Evolutionary conservation across 2,329 filamentous ascomycete species (phyloP).

Genomic region (Verticillium zaregamsianum): DNA sequence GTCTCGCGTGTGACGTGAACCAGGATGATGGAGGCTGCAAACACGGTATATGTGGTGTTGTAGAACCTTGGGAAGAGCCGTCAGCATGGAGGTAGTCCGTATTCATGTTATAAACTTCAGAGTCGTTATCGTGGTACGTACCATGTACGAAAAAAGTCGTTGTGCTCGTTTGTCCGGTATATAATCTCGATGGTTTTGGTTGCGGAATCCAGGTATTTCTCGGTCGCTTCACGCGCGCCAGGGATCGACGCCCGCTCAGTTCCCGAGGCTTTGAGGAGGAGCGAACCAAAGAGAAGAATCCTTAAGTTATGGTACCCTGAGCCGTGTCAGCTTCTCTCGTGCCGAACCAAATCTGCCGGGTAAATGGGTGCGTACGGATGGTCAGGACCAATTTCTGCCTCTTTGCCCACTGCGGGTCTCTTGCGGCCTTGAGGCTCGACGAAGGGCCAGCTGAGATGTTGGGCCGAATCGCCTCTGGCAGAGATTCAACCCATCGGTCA

Average conservation of each 20-base stretch:
- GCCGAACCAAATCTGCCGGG: neutral
- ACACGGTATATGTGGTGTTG: conserved; percentile 24
- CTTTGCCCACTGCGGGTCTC: conserved; percentile 20
- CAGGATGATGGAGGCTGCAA: conserved; percentile 22
- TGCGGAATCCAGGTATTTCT: conserved; percentile 20
- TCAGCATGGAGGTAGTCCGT: neutral
- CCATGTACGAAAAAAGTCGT: conserved; percentile 25
- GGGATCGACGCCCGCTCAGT: conserved; percentile 14
- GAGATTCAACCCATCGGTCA: conserved; percentile 15
- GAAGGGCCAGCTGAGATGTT: conserved; percentile 7
- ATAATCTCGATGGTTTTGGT: conserved; percentile 23
- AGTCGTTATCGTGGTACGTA: conserved; percentile 3
- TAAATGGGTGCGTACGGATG: conserved; percentile 12
- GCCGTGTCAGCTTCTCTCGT: neutral
- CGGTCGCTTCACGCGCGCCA: conserved; percentile 13
- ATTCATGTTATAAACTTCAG: neutral
- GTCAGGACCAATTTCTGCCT: conserved; percentile 19
- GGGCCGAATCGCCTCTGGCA: conserved; percentile 18
- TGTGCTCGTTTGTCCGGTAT: conserved; percentile 20
- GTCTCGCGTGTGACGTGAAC: conserved; percentile 20
- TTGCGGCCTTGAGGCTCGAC: conserved; percentile 14
- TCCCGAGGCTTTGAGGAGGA: conserved; percentile 16
- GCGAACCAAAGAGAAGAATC: conserved; percentile 21
- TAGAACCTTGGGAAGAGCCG: conserved; percentile 17
- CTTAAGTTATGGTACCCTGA: conserved; percentile 21